phyloP scores from a whole-genome alignment of 2,329 filamentous ascomycete genomes.

The Blumeria hordei region DNA sequence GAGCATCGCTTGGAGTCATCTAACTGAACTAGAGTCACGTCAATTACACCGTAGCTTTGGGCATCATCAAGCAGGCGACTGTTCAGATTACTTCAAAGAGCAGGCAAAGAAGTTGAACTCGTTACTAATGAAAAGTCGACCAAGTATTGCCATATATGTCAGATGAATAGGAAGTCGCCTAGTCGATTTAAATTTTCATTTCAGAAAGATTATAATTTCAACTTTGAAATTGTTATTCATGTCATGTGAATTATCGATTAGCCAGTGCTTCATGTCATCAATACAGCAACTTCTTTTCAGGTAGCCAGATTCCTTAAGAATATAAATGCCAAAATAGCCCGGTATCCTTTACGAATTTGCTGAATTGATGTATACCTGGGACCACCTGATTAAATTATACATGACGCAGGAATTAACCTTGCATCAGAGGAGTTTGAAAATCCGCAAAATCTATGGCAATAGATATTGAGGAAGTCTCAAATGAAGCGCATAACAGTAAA shows the following conservation, averaged over 20 bases:
- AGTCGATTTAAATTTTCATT: background rate
- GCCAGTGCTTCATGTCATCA: slow-evolving; percentile 1
- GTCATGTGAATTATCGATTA: slow-evolving; percentile 2
- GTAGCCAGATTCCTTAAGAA: slow-evolving; percentile 2
- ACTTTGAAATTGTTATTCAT: slow-evolving; percentile 2
- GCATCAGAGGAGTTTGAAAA: background rate
- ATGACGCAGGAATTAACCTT: background rate
- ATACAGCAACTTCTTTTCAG: slow-evolving; percentile 2
- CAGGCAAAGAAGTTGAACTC: background rate
- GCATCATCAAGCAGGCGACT: background rate
- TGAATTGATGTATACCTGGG: no score
- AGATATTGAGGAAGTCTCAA: background rate
- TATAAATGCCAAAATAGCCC: background rate
- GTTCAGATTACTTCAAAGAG: background rate
- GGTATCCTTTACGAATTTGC: background rate
- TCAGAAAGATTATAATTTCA: slow-evolving; percentile 1
- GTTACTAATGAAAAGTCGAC: no score
- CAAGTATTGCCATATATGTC: background rate
- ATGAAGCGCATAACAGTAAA: background rate
- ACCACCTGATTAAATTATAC: no score
- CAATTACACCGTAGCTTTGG: background rate
- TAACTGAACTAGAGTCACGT: background rate
- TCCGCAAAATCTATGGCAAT: background rate
- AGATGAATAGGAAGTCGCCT: background rate
- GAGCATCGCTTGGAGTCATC: background rate